Evolutionary conservation across 768 basidiomycete species (phyloP).

Genomic region (Rhodotorula toruloides): DNA sequence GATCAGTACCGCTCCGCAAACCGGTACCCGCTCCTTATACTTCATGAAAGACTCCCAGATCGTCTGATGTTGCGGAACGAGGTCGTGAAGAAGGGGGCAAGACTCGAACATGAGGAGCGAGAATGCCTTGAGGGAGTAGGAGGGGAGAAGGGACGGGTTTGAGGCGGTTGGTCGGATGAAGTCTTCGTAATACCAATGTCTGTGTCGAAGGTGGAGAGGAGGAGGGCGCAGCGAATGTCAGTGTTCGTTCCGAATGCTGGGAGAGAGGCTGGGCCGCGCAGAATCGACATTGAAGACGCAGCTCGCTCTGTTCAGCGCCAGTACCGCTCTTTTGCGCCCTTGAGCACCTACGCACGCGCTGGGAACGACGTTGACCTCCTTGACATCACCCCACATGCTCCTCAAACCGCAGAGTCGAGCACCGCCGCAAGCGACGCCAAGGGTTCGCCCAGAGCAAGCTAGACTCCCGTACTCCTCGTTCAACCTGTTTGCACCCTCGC

Average conservation of each 20-base stretch:
- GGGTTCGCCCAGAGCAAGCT: too few relatives aligned
- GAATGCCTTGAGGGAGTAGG: conserved; percentile 83
- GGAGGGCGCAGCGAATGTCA: not conserved
- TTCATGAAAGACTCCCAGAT: conserved; percentile 64
- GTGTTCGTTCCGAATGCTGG: not conserved
- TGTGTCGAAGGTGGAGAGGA: conserved; percentile 45
- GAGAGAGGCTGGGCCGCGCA: not conserved
- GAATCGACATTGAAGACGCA: too few relatives aligned
- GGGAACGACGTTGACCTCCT: too few relatives aligned
- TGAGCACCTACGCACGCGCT: too few relatives aligned
- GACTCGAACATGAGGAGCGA: conserved; percentile 52
- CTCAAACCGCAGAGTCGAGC: too few relatives aligned
- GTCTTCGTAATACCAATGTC: conserved; percentile 99
- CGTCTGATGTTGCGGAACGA: conserved; percentile 34
- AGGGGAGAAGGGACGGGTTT: conserved; percentile 76
- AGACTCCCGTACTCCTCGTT: too few relatives aligned
- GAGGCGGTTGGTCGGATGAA: conserved; percentile 68
- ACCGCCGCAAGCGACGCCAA: too few relatives aligned
- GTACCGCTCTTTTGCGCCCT: too few relatives aligned
- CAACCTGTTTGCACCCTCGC: too few relatives aligned
- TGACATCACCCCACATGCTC: too few relatives aligned
- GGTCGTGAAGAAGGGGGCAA: conserved; percentile 33
- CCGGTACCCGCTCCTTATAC: conserved; percentile 94
- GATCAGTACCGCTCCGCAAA: conserved; percentile 95
- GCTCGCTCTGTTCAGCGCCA: too few relatives aligned